Percentiles rank a stretch among this genome's conserved stretches.
phyloP scores from a whole-genome alignment of 1,284 basidiomycete genomes.

The Schizopora paradoxa region DNA sequence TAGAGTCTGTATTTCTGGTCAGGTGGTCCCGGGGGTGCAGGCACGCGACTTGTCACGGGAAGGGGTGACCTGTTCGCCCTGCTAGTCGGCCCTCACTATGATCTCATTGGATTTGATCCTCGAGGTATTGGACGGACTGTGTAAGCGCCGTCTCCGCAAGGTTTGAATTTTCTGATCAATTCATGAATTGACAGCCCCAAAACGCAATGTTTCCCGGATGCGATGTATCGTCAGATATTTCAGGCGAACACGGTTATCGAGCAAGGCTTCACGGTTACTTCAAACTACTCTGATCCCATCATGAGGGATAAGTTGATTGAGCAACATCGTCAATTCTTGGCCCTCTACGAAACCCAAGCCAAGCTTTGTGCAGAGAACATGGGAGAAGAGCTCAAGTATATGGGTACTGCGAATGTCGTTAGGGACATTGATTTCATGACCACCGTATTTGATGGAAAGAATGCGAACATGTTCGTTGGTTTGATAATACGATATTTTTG shows the following conservation, averaged over 20 bases:
- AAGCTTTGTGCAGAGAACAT: conserved; percentile 33
- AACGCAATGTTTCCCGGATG: conserved; percentile 31
- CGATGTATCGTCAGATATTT: conserved; percentile 28
- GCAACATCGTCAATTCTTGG: conserved; percentile 32
- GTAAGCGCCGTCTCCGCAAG: conserved; percentile 18
- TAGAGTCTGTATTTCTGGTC: not conserved
- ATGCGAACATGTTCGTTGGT: conserved; percentile 34
- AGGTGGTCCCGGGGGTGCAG: conserved; percentile 29
- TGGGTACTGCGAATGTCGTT: conserved; percentile 39
- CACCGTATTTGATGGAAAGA: conserved; percentile 32
- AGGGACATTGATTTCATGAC: conserved; percentile 40
- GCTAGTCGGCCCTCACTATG: conserved; percentile 29
- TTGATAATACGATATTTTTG: conserved; percentile 20
- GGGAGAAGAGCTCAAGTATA: conserved; percentile 36
- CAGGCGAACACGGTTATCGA: conserved; percentile 33
- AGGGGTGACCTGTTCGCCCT: not conserved
- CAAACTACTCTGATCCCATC: conserved; percentile 24
- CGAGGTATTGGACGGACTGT: conserved; percentile 35
- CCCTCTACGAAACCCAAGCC: conserved; percentile 32
- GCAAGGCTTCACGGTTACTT: conserved; percentile 31
- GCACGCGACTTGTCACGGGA: not conserved
- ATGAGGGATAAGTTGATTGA: conserved; percentile 28
- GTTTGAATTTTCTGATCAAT: not conserved
- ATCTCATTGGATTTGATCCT: conserved; percentile 39
- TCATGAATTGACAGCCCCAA: conserved; percentile 24